Evolutionary conservation across 2,329 filamentous ascomycete species (phyloP).

Genomic region (Didymella exigua): DNA sequence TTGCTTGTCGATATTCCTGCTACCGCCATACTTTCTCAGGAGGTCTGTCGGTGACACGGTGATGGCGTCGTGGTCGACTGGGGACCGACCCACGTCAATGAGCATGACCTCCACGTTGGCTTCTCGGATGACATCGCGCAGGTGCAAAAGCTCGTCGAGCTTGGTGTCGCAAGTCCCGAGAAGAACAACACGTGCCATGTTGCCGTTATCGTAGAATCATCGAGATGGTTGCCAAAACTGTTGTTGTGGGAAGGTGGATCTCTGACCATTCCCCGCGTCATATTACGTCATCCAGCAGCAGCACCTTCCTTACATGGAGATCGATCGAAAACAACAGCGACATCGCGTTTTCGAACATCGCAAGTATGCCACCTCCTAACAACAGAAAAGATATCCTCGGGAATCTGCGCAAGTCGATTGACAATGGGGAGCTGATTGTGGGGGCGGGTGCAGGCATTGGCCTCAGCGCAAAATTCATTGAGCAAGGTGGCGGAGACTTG

Average conservation of each 20-base stretch:
- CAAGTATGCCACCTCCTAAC: slow-evolving; percentile 62
- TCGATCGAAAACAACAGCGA: not conserved
- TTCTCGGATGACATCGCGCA: slow-evolving; percentile 55
- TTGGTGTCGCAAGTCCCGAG: slow-evolving; percentile 71
- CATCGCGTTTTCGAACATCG: not conserved
- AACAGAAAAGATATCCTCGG: slow-evolving; percentile 62
- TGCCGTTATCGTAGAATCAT: not conserved
- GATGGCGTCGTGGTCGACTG: slow-evolving; percentile 54
- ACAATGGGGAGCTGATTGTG: slow-evolving; percentile 64
- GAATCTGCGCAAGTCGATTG: slow-evolving; percentile 59
- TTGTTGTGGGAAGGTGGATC: not conserved
- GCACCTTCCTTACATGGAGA: not conserved
- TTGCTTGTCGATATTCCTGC: slow-evolving; percentile 47
- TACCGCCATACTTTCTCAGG: slow-evolving; percentile 37
- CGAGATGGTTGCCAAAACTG: not conserved
- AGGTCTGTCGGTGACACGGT: slow-evolving; percentile 53
- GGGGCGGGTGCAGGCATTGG: slow-evolving; percentile 74
- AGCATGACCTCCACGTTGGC: slow-evolving; percentile 51
- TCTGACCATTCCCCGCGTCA: slow-evolving; percentile 1
- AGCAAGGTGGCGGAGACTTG: slow-evolving; percentile 70
- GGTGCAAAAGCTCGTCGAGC: slow-evolving; percentile 62
- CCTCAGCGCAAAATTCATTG: slow-evolving; percentile 72
- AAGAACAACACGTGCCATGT: slow-evolving; percentile 53
- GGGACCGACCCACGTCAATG: slow-evolving; percentile 62
- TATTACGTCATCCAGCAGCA: slow-evolving; percentile 10